These are phyloP conservation scores for Licmophora abbreviata DNA, from an alignment of 108 stramenopile species.

Conservation along the genomic window DNA sequence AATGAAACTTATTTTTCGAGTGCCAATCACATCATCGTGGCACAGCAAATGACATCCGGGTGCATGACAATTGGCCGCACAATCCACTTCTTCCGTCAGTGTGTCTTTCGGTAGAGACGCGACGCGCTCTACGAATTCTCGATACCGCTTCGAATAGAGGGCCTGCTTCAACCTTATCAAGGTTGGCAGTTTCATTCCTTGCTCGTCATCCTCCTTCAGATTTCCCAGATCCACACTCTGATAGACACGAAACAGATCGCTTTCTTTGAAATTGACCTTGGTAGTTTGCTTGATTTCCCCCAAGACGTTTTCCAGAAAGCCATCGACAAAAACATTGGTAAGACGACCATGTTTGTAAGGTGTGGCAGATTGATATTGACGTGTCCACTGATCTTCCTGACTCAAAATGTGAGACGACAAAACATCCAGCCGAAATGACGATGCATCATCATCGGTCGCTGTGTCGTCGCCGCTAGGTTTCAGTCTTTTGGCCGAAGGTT, in stretches of 20 bases:
- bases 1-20: conserved; percentile 86
- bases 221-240: conserved; percentile 82
- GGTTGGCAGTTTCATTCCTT: conserved; percentile 36
- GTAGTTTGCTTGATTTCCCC: conserved; percentile 79
- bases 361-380: conserved; percentile 24
- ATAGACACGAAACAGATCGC: conserved; percentile 92
- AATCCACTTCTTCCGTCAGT: conserved; percentile 80
- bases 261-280: conserved; percentile 94
- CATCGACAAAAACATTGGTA: conserved; percentile 36
- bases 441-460: no score
- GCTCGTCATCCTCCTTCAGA: conserved; percentile 14
- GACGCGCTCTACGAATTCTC: conserved; percentile 67
- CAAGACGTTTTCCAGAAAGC: conserved; percentile 56
- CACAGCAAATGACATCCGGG: conserved; percentile 92
- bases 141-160: conserved; percentile 81
- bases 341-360: conserved; percentile 70
- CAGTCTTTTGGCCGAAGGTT: background rate
- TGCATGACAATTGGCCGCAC: conserved; percentile 91
- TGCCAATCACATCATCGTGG: conserved; percentile 97
- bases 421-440: conserved; percentile 10
- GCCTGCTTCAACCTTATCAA: conserved; percentile 72
- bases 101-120: conserved; percentile 61
- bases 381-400: conserved; percentile 11
- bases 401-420: conserved; percentile 17
- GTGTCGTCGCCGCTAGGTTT: background rate